Percentiles rank a stretch among this genome's conserved stretches.
Evolutionary conservation across 345 rosid genomes (phyloP).

Genomic region (Salix caprea): DNA sequence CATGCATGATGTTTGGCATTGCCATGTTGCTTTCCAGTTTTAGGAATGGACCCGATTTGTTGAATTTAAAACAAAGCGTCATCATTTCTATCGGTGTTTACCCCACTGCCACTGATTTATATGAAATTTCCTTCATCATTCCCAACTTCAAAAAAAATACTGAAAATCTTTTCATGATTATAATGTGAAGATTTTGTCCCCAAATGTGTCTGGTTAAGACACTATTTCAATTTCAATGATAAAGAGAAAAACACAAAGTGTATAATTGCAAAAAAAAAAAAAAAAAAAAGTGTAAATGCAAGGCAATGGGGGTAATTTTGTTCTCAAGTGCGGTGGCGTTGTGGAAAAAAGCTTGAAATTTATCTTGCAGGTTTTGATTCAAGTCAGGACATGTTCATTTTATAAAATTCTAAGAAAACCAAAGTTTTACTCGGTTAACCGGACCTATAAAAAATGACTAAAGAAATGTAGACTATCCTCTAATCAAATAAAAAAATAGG

Average conservation of each 20-base stretch:
- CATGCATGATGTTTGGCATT: constrained; percentile 4
- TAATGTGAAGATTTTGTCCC: too few relatives aligned
- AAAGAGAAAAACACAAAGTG: too few relatives aligned
- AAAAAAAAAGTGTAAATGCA: too few relatives aligned
- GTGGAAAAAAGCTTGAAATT: too few relatives aligned
- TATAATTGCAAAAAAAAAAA: background rate
- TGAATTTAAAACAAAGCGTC: background rate
- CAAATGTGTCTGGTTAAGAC: background rate
- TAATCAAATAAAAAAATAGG: background rate
- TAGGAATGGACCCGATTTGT: background rate
- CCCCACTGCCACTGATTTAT: background rate
- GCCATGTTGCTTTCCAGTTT: constrained; percentile 3
- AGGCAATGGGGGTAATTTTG: too few relatives aligned
- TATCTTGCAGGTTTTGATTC: too few relatives aligned
- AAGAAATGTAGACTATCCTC: too few relatives aligned
- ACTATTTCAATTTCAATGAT: background rate
- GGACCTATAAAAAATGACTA: too few relatives aligned
- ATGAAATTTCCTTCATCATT: background rate
- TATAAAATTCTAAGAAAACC: too few relatives aligned
- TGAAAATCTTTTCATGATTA: too few relatives aligned
- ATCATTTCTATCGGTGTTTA: background rate
- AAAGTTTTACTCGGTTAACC: too few relatives aligned
- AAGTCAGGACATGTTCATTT: rapidly evolving
- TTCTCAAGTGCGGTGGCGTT: too few relatives aligned
- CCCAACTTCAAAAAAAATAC: background rate